Percentiles rank a stretch among this genome's conserved stretches.
Conservation (phyloP, 202 grass and related monocot genomes). For the Elaeis oleifera region DNA sequence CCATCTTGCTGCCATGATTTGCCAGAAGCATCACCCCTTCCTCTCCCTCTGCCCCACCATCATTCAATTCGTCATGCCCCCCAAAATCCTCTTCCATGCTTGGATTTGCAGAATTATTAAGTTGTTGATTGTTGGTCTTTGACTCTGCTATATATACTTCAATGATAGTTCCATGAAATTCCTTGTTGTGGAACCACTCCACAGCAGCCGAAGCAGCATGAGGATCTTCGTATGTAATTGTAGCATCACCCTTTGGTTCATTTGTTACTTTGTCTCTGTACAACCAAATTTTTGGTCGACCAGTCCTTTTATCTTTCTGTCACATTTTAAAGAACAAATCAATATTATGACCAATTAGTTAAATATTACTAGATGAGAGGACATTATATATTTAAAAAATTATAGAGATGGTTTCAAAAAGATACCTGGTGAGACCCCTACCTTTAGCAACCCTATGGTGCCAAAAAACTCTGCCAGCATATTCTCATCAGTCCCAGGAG, state of each 20-base stretch:
- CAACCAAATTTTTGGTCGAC: slow-evolving; percentile 86
- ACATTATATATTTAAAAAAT: slow-evolving; percentile 2
- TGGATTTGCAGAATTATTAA: slow-evolving; percentile 4
- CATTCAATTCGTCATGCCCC: slow-evolving; percentile 40
- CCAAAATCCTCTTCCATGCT: slow-evolving; percentile 24
- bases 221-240: slow-evolving; percentile 87
- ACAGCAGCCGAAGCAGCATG: slow-evolving; percentile 88
- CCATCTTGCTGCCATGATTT: slow-evolving; percentile 98
- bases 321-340: neutral
- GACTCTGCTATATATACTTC: slow-evolving; percentile 84
- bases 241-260: slow-evolving; percentile 96
- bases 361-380: neutral
- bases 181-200: slow-evolving; percentile 96
- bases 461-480: slow-evolving; percentile 95
- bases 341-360: too few relatives aligned
- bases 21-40: slow-evolving; percentile 34
- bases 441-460: slow-evolving; percentile 99
- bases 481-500: slow-evolving; percentile 77
- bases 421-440: slow-evolving; percentile 78
- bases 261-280: slow-evolving; percentile 87
- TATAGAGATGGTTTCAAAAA: slow-evolving; percentile 35
- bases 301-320: slow-evolving; percentile 94
- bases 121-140: slow-evolving; percentile 53
- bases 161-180: slow-evolving; percentile 75
- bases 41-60: slow-evolving; percentile 44